A percentile compares a stretch with the other conserved stretches of the same genome.
phyloP scores from a whole-genome alignment of 768 basidiomycete genomes.

The Leucocoprinus sp. region DNA sequence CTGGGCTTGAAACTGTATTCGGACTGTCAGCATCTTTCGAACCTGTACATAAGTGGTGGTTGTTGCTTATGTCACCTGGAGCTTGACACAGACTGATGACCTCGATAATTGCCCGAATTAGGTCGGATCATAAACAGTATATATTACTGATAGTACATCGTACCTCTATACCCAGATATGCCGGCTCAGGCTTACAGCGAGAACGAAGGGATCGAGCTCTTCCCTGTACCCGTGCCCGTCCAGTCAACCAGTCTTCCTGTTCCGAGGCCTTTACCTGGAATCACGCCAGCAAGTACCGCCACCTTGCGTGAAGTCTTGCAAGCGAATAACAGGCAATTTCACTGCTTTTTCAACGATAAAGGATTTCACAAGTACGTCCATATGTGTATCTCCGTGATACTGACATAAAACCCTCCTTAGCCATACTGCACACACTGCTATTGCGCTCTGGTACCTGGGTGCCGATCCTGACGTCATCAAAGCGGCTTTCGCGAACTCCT shows the following conservation, averaged over 20 bases:
- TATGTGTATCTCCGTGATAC: constrained; percentile 14
- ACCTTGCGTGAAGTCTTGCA: constrained; percentile 32
- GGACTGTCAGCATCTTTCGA: too few relatives aligned
- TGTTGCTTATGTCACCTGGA: too few relatives aligned
- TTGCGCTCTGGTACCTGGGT: constrained; percentile 57
- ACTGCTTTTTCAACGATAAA: constrained; percentile 43
- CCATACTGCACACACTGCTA: constrained; percentile 49
- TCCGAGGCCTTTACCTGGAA: constrained; percentile 22
- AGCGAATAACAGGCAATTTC: constrained; percentile 45
- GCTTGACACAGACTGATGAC: too few relatives aligned
- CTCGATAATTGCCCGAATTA: too few relatives aligned
- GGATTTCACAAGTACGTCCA: constrained; percentile 28
- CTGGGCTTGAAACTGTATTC: too few relatives aligned
- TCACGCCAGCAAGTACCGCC: constrained; percentile 29
- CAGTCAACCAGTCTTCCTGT: constrained; percentile 1
- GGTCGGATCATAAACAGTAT: too few relatives aligned
- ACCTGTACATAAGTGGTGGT: too few relatives aligned
- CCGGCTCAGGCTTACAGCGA: neutral
- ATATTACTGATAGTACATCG: too few relatives aligned
- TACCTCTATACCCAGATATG: neutral
- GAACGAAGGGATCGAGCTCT: constrained; percentile 2
- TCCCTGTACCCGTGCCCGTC: constrained; percentile 1
- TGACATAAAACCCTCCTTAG: constrained; percentile 22
- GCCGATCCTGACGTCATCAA: constrained; percentile 32
- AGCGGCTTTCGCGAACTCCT: constrained; percentile 29